Base-by-base conservation (phyloP, 2,329 filamentous ascomycete species). In the Falciphora oryzae region DNA sequence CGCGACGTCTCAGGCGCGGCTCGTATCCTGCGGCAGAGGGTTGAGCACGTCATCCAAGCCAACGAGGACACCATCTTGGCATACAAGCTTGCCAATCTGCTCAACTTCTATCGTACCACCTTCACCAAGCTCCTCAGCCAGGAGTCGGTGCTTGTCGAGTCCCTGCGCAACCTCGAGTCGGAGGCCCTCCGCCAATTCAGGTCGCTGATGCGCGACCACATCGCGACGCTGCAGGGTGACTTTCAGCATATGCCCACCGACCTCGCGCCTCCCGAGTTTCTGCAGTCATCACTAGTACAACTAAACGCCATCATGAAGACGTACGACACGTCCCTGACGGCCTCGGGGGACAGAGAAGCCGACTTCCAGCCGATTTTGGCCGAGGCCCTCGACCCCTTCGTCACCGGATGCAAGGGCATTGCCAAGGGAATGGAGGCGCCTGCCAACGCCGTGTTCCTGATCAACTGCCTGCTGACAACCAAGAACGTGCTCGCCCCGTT, bases 31-130 rank as follows among this genome's bases (percentile, higher is more conserved):
- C 88, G 91, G 31, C 93, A 97, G 74, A 85, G 94, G 38, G 87
- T 96, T 63, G 93, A 97, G 75, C 91, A 98, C 71, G 91, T 96
- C 27, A 89, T 98, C 22, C 93, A 96, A 71, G 91, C 90, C 66
- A 94, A 97, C 73, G 93, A 97, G 70, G 93, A 98, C 66, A 89
- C 89, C 0, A 91, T 96, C 27, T 80, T 93, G 61, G 89, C 92
- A 44, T 99, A 97, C 79, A 95, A 93, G 74, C 87, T 98, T 57
- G 89, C 92, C 14, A 97, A 96, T 70, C 81, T 99, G 1, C 83
- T 98, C 57, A 88, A 86, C 57, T 99, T 99, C 77, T 99, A 99
- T 77, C 88, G 86, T 35, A 83, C 86, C 67, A 97, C 93, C 1
- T 97, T 98, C 73, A 79, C 86, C 22, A 94, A 90, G 70, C 81